A percentile compares a stretch with the other conserved stretches of the same genome.
phyloP scores from a whole-genome alignment of 129 eudicot genomes.

The Escallonia herrerae region DNA sequence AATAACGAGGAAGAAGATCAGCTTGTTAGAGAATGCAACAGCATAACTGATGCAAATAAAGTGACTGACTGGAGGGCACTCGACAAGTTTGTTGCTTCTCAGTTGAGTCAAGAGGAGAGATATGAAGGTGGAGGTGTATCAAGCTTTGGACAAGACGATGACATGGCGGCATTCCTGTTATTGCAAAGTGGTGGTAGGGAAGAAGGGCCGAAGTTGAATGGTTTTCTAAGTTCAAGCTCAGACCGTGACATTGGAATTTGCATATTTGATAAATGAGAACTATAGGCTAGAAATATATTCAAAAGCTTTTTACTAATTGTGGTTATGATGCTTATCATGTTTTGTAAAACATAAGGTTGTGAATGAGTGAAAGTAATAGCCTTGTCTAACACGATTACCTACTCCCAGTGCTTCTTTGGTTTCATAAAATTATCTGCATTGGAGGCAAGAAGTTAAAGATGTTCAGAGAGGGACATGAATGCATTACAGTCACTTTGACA shows the following conservation, averaged over 20 bases:
- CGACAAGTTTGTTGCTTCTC: constrained; percentile 96
- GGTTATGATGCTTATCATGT: constrained; percentile 19
- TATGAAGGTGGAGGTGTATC: constrained; percentile 17
- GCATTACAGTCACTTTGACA: no score
- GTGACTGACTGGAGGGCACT: constrained; percentile 92
- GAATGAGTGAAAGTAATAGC: constrained; percentile 2
- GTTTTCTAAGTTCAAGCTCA: constrained; percentile 46
- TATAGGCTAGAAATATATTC: constrained; percentile 4
- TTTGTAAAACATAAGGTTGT: constrained; percentile 16
- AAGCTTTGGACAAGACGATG: constrained; percentile 17
- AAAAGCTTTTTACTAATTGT: constrained; percentile 10
- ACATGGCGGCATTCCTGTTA: constrained; percentile 36
- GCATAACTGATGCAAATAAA: constrained; percentile 10
- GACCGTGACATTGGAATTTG: constrained; percentile 64
- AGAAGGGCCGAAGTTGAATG: constrained; percentile 34
- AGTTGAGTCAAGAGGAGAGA: constrained; percentile 67
- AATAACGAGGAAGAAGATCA: constrained; percentile 16
- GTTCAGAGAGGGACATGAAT: no score
- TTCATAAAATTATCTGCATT: no score
- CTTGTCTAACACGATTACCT: no score
- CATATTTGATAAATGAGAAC: constrained; percentile 54
- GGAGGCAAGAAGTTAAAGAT: no score
- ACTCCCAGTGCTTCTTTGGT: no score
- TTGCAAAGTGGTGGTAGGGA: constrained; percentile 40
- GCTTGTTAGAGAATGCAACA: not conserved